These are phyloP conservation scores for Aureoboletus auriporus DNA, from an alignment of 768 basidiomycete genomes.

Conservation along the genomic window DNA sequence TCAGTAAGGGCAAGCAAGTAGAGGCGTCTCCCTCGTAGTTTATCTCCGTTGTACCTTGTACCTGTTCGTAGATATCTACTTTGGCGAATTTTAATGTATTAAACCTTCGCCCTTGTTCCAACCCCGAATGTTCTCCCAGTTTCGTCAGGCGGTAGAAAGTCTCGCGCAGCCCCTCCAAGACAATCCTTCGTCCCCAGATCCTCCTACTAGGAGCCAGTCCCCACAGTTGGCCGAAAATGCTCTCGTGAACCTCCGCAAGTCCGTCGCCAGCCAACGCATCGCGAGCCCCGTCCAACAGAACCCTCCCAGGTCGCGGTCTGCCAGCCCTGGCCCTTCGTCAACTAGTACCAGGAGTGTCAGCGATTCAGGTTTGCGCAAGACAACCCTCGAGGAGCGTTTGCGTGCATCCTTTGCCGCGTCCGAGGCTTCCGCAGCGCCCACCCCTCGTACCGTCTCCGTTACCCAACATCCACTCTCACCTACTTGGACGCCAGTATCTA, in stretches of 20 bases:
- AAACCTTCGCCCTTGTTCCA: neutral
- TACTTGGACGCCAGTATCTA: slow-evolving; percentile 31
- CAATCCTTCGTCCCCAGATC: slow-evolving; percentile 23
- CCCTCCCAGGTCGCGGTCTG: slow-evolving; percentile 18
- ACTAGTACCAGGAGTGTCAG: slow-evolving; percentile 4
- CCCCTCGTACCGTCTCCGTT: slow-evolving; percentile 23
- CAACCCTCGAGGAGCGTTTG: slow-evolving; percentile 74
- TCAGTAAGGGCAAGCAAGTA: slow-evolving; percentile 61
- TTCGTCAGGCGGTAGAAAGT: slow-evolving; percentile 69
- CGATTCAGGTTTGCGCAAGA: slow-evolving; percentile 39
- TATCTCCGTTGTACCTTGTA: slow-evolving; percentile 2
- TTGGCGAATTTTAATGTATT: neutral
- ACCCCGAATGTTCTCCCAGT: slow-evolving; percentile 66
- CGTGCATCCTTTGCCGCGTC: slow-evolving; percentile 57
- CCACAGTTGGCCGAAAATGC: slow-evolving; percentile 63
- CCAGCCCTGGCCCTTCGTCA: slow-evolving; percentile 23
- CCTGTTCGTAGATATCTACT: neutral
- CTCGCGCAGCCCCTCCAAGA: slow-evolving; percentile 47
- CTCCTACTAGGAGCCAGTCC: slow-evolving; percentile 27
- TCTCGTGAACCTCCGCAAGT: slow-evolving; percentile 58
- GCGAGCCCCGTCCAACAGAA: slow-evolving; percentile 34
- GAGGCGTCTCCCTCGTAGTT: slow-evolving; percentile 24
- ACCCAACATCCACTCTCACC: slow-evolving; percentile 39
- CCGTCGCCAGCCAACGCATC: slow-evolving; percentile 50
- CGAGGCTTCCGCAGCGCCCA: slow-evolving; percentile 49